These are phyloP conservation scores for Phytopythium boreale DNA, from an alignment of 352 stramenopile species.

Conservation along the genomic window DNA sequence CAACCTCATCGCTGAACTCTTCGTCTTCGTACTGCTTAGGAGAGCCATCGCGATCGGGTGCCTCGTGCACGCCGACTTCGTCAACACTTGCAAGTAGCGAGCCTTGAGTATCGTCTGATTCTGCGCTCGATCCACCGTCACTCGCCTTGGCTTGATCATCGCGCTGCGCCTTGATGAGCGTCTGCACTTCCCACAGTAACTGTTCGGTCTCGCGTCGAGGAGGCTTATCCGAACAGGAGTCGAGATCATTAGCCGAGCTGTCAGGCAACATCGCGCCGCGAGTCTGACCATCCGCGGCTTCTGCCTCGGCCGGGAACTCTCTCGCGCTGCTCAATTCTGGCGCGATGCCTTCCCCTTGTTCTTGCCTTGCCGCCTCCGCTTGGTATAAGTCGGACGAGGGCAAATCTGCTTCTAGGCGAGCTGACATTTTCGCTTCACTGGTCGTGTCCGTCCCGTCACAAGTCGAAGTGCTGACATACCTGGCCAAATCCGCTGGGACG, in stretches of 20 bases:
- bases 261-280: neutral
- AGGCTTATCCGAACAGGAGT: neutral
- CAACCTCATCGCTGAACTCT: slow-evolving; percentile 5
- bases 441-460: too few relatives aligned
- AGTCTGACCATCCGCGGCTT: neutral
- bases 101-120: neutral
- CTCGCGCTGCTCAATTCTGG: neutral
- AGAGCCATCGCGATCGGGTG: neutral
- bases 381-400: neutral
- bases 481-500: neutral
- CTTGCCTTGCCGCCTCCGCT: neutral
- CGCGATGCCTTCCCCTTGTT: neutral
- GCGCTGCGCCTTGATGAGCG: slow-evolving; percentile 1
- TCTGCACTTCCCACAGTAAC: slow-evolving; percentile 1
- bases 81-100: neutral
- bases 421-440: neutral
- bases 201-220: slow-evolving; percentile 4
- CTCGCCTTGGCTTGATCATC: neutral
- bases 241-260: neutral
- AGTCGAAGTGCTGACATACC: neutral
- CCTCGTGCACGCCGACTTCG: slow-evolving; percentile 3
- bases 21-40: neutral
- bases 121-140: too few relatives aligned
- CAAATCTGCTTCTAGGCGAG: neutral
- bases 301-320: neutral